phyloP scores from a whole-genome alignment of 2,329 filamentous ascomycete species.

The Coniochaeta pulveracea region DNA sequence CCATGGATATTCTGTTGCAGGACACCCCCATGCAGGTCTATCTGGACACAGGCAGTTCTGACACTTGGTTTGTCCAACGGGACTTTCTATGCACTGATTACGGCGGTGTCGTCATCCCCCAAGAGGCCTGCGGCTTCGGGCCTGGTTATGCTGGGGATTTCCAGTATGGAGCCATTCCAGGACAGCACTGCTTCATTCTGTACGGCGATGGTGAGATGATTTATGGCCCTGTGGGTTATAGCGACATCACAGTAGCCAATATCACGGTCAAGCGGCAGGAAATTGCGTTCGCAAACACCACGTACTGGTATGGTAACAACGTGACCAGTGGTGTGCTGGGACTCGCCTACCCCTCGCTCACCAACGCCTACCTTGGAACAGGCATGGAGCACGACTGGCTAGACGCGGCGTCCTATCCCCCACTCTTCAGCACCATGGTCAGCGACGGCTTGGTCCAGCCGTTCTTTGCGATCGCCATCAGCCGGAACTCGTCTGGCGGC shows the following conservation, averaged over 20 bases:
- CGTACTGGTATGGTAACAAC: slow-evolving; percentile 40
- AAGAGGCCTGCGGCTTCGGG: slow-evolving; percentile 28
- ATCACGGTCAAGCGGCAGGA: slow-evolving; percentile 32
- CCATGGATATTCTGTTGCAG: slow-evolving; percentile 16
- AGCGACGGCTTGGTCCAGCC: slow-evolving; percentile 31
- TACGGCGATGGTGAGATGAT: slow-evolving; percentile 39
- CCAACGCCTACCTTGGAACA: slow-evolving; percentile 32
- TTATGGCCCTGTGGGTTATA: slow-evolving; percentile 32
- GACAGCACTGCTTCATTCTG: slow-evolving; percentile 32
- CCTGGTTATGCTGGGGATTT: slow-evolving; percentile 26
- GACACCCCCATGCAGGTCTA: slow-evolving; percentile 19
- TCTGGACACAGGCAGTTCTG: slow-evolving; percentile 39
- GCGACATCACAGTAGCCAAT: slow-evolving; percentile 33
- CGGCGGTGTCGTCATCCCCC: slow-evolving; percentile 16
- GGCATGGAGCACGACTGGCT: slow-evolving; percentile 24
- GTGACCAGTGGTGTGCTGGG: slow-evolving; percentile 38
- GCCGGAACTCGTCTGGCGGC: slow-evolving; percentile 32
- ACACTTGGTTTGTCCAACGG: slow-evolving; percentile 34
- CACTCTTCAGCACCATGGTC: slow-evolving; percentile 36
- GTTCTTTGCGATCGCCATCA: slow-evolving; percentile 35
- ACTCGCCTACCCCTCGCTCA: slow-evolving; percentile 37
- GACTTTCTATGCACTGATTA: slow-evolving; percentile 29
- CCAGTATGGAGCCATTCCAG: slow-evolving; percentile 22
- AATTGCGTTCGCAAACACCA: slow-evolving; percentile 35
- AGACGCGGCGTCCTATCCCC: slow-evolving; percentile 30